These are phyloP conservation scores for Trichophyton simii DNA, from an alignment of 2,329 filamentous ascomycete genomes.

Conservation along the genomic window DNA sequence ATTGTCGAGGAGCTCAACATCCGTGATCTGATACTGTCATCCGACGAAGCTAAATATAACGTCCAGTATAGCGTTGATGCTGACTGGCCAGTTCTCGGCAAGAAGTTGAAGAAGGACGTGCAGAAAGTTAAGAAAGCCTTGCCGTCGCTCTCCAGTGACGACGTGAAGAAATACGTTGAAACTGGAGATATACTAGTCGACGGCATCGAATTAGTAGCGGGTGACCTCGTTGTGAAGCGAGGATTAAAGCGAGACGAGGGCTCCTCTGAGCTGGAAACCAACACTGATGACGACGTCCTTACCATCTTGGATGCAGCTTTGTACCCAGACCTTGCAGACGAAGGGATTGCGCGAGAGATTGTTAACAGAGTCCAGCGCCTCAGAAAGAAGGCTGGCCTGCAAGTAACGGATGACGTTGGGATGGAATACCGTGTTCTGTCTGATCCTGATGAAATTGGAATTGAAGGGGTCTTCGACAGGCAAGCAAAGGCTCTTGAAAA, in stretches of 20 bases:
- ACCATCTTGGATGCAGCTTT: conserved; percentile 75
- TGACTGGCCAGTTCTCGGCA: conserved; percentile 88
- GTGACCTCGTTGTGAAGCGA: conserved; percentile 72
- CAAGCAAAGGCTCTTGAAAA: conserved; percentile 62
- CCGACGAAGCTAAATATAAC: conserved; percentile 80
- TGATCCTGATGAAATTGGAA: conserved; percentile 64
- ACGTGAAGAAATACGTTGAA: conserved; percentile 66
- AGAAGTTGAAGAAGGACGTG: conserved; percentile 94
- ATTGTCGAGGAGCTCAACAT: conserved; percentile 88
- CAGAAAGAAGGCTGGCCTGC: conserved; percentile 83
- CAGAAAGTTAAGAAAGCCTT: conserved; percentile 83
- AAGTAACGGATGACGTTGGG: conserved; percentile 84
- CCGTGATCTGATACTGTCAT: conserved; percentile 67
- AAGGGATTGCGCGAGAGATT: conserved; percentile 82
- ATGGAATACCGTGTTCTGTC: conserved; percentile 81
- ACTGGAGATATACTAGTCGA: conserved; percentile 68
- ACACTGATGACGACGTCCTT: conserved; percentile 79
- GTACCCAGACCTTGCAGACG: conserved; percentile 73
- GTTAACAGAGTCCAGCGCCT: conserved; percentile 86
- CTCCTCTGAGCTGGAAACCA: conserved; percentile 67
- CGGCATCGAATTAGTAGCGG: conserved; percentile 68
- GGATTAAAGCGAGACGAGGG: conserved; percentile 60
- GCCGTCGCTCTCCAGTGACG: conserved; percentile 60
- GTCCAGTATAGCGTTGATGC: conserved; percentile 82
- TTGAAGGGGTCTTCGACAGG: conserved; percentile 56